Evolutionary conservation across 2,329 filamentous ascomycete species (phyloP), one percentile per base, ranked within the genome.

Genomic region (Neofusicoccum laricinum): DNA sequence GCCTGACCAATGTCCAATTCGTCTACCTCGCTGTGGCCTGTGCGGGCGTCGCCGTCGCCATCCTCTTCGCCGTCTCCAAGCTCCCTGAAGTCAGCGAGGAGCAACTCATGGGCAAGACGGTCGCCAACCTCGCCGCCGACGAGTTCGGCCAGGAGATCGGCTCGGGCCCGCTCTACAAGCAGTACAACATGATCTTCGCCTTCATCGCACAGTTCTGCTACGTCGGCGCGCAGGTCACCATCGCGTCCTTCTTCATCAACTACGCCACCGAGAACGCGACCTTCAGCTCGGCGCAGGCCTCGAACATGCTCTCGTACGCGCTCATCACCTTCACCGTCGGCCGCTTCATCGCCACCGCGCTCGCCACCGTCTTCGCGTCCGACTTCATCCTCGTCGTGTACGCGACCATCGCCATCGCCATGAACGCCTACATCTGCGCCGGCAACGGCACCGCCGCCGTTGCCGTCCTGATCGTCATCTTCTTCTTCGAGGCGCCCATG

Each of bases 21-120:
- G 75, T 77, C 64, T 77, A 77, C 71, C 71, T 77, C 15, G 75
- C 74, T 2, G 75, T 77, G n/a, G 69, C 75, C n/a, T 74, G 73
- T 57, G 72, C 74, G 12, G 74, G 75, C 64, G 69, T 69, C 14
- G 72, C 73, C 19, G 73, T 77, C 32, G 75, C 67, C 6, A 66
- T 76, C 4, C 55, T 77, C 11, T 77, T 76, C 71, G 69, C 75
- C 70, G 74, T 77, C 69, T 68, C 71, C 66, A 77, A 76, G 67
- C 70, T 77, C 2, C 75, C 75, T 2, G 75, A 77, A 57, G 72
- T 76, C 59, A 67, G 67, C 6, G 69, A 73, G 65, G 72, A 69
- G 34, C 71, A 69, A 30, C 70, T 76, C 58, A 68, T 69, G 10
- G 64, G 66, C 63, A 71, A 71, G 14, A 66, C 73, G 32, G 72